Evolutionary conservation across 352 stramenopile species (phyloP), one percentile per base, ranked within the genome.

Genomic region (Phytopythium boreale): DNA sequence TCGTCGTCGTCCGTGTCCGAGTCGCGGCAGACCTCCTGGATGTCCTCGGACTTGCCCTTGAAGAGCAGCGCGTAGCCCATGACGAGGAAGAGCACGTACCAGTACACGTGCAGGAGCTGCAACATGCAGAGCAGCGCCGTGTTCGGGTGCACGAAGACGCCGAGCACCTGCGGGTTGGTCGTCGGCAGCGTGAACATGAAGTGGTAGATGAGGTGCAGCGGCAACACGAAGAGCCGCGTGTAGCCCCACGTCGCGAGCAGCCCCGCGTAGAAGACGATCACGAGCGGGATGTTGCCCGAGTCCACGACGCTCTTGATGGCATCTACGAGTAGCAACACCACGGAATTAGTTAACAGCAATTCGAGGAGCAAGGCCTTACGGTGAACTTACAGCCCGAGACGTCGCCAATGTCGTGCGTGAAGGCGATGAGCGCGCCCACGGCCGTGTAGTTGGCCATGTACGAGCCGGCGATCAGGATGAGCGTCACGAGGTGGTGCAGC

Each of bases 401-500:
- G 53, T 87, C 78, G 31, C 78, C 74, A 56, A 82, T 82, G 59
- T 87, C 78, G 55, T 87, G 78, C 12, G 77, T 69, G 63, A 77
- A 87, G 15, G 70, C 68, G 49, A 84, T 68, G 8, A 87, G 67
- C 22, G 75, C 76, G 53, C 78, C 78, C 51, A 74, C 67, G 15
- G 74, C 72, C 49, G 62, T 70, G 68, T 87, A 87, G 63, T 87
- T 87, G 34, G 73, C 69, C 36, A 87, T 66, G 43, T 76, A 87
- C 53, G 78, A 87, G 31, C 73, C 67, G 61, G 62, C 70, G n/a
- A 87, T 82, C 47, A 87, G 74, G 37, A 87, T 69, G 43, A 87
- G 82, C 24, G 78, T 87, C 53, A 75, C 74, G 41, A 87, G 66
- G 61, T 87, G 78, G 50, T 87, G 78, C 50, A 87, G 51, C 53